Evolutionary conservation across 106 monocot species (phyloP), one percentile per base, ranked within the genome.

Genomic region (Xerophyta viscosa): DNA sequence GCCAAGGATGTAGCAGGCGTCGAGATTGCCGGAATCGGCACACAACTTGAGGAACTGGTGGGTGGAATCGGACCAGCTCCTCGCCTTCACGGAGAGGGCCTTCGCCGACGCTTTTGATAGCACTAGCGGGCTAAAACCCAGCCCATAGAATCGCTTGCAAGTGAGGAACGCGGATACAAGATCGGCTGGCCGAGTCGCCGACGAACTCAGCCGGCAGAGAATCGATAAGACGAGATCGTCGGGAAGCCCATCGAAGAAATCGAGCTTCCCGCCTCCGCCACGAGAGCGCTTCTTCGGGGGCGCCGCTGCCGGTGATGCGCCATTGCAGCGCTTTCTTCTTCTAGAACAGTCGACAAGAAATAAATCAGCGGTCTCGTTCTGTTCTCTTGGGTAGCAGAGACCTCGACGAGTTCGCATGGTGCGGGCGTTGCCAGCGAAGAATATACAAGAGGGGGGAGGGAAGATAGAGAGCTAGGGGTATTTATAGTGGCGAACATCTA

Each of bases 221-320:
- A 84, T 63, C 28, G 51, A 65, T 11, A 78, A 22, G 10, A 78
- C 66, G 49, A 84, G 58, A 37, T 78, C 83, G 23, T 84, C 83
- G 12, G 83, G 83, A 6, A 84, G 27, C 9, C 18, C 62, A n/a
- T 78, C 78, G 18, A 84, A 67, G 45, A 53, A 51, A 47, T 83
- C 71, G 6, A 28, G 14, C 12, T 20, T 20, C 33, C 18, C 37
- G 27, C 10, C 14, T n/a, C 0, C 29, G 27, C 28, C 28, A 2
- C 33, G 31, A 0, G 1, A 0, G 13, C 50, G 24, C 50, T 54
- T 54, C 54, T 31, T 13, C 15, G 18, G 17, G 21, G 54, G 18
- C 43, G 6, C 46, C 19, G 1, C 46, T 19, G 19, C 46, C 46
- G 20, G 20, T 19, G 2, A 17, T 46, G 20, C 46, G 15, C 17